phyloP scores from a whole-genome alignment of 768 basidiomycete species.

The Pleurotus ostreatus region DNA sequence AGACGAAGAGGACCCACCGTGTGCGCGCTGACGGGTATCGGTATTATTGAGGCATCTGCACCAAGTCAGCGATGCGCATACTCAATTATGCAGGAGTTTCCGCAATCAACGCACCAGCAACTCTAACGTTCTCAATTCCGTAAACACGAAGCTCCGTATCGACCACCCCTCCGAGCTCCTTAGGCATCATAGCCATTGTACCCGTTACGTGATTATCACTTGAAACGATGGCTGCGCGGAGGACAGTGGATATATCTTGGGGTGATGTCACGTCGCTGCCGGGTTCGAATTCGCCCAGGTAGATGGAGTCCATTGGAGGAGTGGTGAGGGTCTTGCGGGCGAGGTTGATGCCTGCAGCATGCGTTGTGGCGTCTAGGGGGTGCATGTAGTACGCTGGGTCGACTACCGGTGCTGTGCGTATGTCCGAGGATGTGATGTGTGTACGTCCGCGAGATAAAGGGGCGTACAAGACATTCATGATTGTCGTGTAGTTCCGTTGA shows the following conservation, averaged over 20 bases:
- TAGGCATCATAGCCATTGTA: slow-evolving; percentile 36
- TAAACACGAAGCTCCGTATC: slow-evolving; percentile 30
- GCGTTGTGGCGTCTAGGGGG: slow-evolving; percentile 25
- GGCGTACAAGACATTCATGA: slow-evolving; percentile 27
- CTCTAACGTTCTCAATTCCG: slow-evolving; percentile 29
- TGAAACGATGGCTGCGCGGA: slow-evolving; percentile 18
- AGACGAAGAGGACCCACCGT: slow-evolving; percentile 16
- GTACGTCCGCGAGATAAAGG: slow-evolving; percentile 44
- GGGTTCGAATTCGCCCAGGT: slow-evolving; percentile 27
- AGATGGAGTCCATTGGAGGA: slow-evolving; percentile 26
- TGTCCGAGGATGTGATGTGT: slow-evolving; percentile 38
- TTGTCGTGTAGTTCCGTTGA: slow-evolving; percentile 23
- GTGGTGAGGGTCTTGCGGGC: slow-evolving; percentile 23
- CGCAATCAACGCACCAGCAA: slow-evolving; percentile 21
- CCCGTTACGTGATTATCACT: slow-evolving; percentile 32
- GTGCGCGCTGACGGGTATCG: slow-evolving; percentile 28
- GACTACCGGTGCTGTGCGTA: slow-evolving; percentile 38
- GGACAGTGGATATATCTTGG: slow-evolving; percentile 20
- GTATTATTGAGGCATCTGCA: slow-evolving; percentile 28
- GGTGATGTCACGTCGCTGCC: slow-evolving; percentile 17
- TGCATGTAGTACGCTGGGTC: slow-evolving; percentile 44
- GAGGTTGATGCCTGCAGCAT: slow-evolving; percentile 28
- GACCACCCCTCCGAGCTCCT: slow-evolving; percentile 33
- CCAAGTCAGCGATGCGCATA: not conserved
- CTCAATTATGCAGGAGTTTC: too few species aligned